A percentile compares a stretch with the other conserved stretches of the same genome.
phyloP scores from a whole-genome alignment of 306 rosid species.

The Coriaria nepalensis region DNA sequence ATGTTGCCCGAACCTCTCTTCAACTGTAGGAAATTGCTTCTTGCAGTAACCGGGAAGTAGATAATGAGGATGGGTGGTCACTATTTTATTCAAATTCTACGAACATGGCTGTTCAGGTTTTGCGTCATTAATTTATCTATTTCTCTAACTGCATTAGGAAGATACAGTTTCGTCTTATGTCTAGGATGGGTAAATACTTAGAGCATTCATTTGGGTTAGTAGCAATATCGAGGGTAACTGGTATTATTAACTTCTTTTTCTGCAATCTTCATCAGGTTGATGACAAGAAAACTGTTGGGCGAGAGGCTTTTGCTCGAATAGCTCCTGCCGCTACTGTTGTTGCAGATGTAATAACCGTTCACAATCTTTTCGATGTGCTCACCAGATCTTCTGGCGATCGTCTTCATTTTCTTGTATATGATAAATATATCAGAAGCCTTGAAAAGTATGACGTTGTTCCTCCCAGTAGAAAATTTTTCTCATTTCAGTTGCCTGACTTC shows the following conservation, averaged over 20 bases:
- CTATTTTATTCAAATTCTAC: constrained; percentile 75
- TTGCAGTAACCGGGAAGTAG: constrained; percentile 25
- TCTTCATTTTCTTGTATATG: constrained; percentile 79
- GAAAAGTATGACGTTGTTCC: constrained; percentile 44
- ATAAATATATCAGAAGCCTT: constrained; percentile 68
- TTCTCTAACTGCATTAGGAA: constrained; percentile 12
- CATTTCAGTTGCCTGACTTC: no score
- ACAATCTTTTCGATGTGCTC: constrained; percentile 69
- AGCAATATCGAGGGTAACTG: constrained; percentile 1
- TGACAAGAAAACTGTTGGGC: constrained; percentile 68
- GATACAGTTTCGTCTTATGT: constrained; percentile 4
- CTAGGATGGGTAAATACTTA: constrained; percentile 10
- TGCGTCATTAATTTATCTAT: constrained; percentile 7
- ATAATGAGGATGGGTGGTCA: constrained; percentile 60
- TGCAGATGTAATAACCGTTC: constrained; percentile 69
- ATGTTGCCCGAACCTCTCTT: constrained; percentile 10
- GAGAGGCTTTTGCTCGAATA: constrained; percentile 79
- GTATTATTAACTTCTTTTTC: neutral
- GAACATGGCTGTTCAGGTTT: constrained; percentile 76
- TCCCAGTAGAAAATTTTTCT: no score
- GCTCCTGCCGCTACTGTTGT: constrained; percentile 64
- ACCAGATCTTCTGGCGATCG: constrained; percentile 45
- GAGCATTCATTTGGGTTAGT: neutral
- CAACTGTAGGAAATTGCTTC: constrained; percentile 41
- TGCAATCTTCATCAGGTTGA: constrained; percentile 39